Base-by-base conservation (phyloP, 768 basidiomycete genomes). In the Phaeolepiota aurea region DNA sequence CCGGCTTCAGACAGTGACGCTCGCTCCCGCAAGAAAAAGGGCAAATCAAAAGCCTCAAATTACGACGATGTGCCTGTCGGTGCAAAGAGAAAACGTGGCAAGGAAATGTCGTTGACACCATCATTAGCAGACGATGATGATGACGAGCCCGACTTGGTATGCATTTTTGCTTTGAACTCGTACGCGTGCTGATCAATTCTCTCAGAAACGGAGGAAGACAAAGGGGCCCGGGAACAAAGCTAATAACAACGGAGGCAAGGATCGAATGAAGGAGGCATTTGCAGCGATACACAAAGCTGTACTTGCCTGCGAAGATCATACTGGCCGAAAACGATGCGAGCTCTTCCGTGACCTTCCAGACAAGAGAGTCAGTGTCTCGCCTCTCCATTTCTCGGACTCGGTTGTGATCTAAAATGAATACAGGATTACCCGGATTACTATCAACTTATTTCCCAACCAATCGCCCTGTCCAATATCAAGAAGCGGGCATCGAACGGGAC, bases 341-440 rank as follows among this genome's bases (percentile, higher is more conserved):
- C 72, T 93, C 32, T 94, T 94, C 76, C 75, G 78, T 43, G 87
- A 89, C 46, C 70, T 87, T n/a, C 90, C 90, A 3, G 81, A 85
- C 54, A 80, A 69, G 60, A 73, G 79, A 57, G 86, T 83, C 52
- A 46, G 71, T 58, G 11, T 20, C 32, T 38, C 40, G 14, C 16
- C 19, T 25, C 20, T 41, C 38, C 31, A 32, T 20, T 41, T 48
- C 39, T 49, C 45, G 57, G 22, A 54, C 38, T 38, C 42, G 10
- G 25, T 16, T 32, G 19, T 38, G n/a, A 7, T 28, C 25, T 9
- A 5, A 14, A 35, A n/a, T 35, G 9, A 10, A 34, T 42, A 4
- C 48, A 91, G 86, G 79, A 84, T 42, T 93, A 93, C 53, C 89
- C 90, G 20, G 87, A 92, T 54, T 99, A 97, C 57, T 96, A 93